Evolutionary conservation across 768 basidiomycete genomes (phyloP).

Genomic region (Leccinum barrowsii): DNA sequence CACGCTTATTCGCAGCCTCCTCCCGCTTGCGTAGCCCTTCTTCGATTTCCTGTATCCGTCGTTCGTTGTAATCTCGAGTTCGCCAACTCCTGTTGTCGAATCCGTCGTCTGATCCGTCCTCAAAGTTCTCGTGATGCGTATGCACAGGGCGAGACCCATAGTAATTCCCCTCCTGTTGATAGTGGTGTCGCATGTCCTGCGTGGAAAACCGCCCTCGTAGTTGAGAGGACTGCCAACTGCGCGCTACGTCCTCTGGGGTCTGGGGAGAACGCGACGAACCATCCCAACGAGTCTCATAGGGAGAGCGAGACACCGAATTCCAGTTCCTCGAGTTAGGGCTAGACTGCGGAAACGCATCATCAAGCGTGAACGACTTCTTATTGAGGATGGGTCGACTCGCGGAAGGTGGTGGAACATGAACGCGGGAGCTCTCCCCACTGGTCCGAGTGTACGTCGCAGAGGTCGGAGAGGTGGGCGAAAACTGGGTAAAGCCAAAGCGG

Average conservation of each 20-base stretch:
- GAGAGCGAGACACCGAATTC: slow-evolving; percentile 20
- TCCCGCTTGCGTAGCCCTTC: slow-evolving; percentile 30
- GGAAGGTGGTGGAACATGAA: slow-evolving; percentile 22
- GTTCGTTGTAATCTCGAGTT: slow-evolving; percentile 30
- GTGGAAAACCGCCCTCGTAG: slow-evolving; percentile 27
- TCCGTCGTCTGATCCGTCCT: slow-evolving; percentile 29
- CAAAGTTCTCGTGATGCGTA: slow-evolving; percentile 28
- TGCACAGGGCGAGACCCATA: slow-evolving; percentile 19
- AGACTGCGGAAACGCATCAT: slow-evolving; percentile 23
- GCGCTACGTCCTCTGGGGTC: slow-evolving; percentile 26
- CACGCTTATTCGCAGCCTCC: slow-evolving; percentile 32
- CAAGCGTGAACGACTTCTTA: slow-evolving; percentile 28
- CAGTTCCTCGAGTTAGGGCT: slow-evolving; percentile 22
- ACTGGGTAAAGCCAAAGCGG: slow-evolving; percentile 10
- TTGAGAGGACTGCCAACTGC: slow-evolving; percentile 31
- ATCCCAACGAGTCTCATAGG: slow-evolving; percentile 29
- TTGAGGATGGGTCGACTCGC: slow-evolving; percentile 32
- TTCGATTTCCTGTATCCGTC: slow-evolving; percentile 32
- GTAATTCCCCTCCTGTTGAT: slow-evolving; percentile 20
- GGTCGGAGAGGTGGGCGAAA: slow-evolving; percentile 12
- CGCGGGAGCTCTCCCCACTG: slow-evolving; percentile 10
- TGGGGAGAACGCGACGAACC: slow-evolving; percentile 29
- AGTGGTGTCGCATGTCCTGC: slow-evolving; percentile 29
- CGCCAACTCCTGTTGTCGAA: slow-evolving; percentile 31
- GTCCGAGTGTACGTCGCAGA: slow-evolving; percentile 14